Conservation (phyloP, 352 stramenopile genomes). For the Pythium sp. region DNA sequence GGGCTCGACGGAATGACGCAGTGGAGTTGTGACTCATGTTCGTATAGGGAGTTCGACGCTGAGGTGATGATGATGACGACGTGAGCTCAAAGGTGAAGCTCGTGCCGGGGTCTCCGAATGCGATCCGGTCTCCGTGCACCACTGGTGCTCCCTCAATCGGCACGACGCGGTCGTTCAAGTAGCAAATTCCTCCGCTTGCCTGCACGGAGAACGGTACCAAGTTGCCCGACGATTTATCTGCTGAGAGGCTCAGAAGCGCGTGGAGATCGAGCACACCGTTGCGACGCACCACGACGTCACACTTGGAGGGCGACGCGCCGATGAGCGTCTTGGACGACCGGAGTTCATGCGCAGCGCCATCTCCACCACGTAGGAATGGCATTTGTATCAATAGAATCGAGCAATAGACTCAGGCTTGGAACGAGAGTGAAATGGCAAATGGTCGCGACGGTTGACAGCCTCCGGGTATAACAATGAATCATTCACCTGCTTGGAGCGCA, state of each 20-base stretch:
- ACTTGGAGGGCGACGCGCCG: slow-evolving; percentile 37
- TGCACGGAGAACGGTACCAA: slow-evolving; percentile 49
- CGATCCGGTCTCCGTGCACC: slow-evolving; percentile 58
- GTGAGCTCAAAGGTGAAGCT: slow-evolving; percentile 57
- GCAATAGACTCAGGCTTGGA: neutral
- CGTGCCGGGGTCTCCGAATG: slow-evolving; percentile 43
- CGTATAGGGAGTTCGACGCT: slow-evolving; percentile 10
- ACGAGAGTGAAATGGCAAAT: neutral
- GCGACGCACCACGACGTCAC: slow-evolving; percentile 50
- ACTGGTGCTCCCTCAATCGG: slow-evolving; percentile 39
- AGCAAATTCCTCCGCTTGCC: slow-evolving; percentile 31
- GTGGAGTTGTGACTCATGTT: slow-evolving; percentile 11
- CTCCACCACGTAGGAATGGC: slow-evolving; percentile 35
- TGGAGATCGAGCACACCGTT: slow-evolving; percentile 51
- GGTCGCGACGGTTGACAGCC: slow-evolving; percentile 13
- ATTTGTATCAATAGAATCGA: slow-evolving; percentile 9
- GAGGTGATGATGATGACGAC: neutral
- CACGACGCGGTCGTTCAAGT: slow-evolving; percentile 43
- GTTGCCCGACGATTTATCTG: slow-evolving; percentile 32
- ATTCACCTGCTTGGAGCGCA: neutral
- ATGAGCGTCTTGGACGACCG: slow-evolving; percentile 65
- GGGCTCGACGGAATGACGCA: slow-evolving; percentile 41
- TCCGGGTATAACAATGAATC: neutral
- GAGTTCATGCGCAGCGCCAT: slow-evolving; percentile 30
- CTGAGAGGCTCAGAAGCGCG: slow-evolving; percentile 46